phyloP scores from a whole-genome alignment of 2,329 filamentous ascomycete species.

The Ophiosphaerella korrae region DNA sequence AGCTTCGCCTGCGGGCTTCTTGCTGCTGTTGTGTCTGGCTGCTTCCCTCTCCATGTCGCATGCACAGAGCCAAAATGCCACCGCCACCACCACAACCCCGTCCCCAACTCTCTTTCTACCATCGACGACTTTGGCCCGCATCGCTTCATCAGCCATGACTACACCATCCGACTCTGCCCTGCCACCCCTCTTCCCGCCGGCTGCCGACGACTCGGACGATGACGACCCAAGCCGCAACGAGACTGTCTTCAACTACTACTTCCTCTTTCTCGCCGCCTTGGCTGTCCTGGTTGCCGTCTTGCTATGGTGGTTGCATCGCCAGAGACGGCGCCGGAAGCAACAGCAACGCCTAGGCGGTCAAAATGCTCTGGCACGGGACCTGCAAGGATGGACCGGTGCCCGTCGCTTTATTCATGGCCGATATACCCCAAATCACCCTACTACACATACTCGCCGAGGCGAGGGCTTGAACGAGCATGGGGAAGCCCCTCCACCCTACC shows the following conservation, averaged over 20 bases:
- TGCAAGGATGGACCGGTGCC: constrained; percentile 42
- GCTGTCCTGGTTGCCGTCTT: constrained; percentile 51
- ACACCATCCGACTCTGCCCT: constrained; percentile 1
- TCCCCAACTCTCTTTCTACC: background rate
- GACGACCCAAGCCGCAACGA: constrained; percentile 10
- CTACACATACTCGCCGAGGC: constrained; percentile 36
- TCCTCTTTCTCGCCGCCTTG: constrained; percentile 62
- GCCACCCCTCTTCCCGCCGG: constrained; percentile 13
- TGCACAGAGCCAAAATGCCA: background rate
- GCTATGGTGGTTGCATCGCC: constrained; percentile 53
- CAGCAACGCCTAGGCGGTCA: constrained; percentile 34
- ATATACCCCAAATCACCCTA: constrained; percentile 24
- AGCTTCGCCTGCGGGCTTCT: background rate
- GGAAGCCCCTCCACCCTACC: constrained; percentile 69
- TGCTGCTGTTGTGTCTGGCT: background rate
- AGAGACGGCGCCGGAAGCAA: constrained; percentile 45
- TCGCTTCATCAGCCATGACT: background rate
- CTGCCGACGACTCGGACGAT: background rate
- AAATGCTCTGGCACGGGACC: constrained; percentile 43
- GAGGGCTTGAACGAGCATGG: constrained; percentile 69
- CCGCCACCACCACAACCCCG: background rate
- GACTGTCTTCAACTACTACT: constrained; percentile 55
- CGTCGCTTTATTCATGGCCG: constrained; percentile 38
- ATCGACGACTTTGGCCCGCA: background rate
- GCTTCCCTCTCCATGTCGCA: background rate